These are phyloP conservation scores for Apiotrichum mycotoxinovorans DNA, from an alignment of 1,284 basidiomycete genomes.

Conservation along the genomic window DNA sequence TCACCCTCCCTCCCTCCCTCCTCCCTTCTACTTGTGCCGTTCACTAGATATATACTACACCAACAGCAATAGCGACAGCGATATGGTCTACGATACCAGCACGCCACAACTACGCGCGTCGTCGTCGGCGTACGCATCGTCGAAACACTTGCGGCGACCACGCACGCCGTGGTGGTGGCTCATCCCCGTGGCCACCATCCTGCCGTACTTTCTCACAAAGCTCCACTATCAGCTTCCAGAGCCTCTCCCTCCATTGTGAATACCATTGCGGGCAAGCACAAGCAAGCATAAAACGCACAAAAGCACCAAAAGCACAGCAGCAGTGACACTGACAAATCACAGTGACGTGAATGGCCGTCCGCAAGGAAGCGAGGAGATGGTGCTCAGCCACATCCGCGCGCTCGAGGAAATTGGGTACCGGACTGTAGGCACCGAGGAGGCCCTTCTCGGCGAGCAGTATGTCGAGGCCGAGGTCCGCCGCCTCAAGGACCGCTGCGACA, in stretches of 20 bases:
- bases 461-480: conserved; percentile 65
- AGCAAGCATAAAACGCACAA: too few relatives aligned
- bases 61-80: too few relatives aligned
- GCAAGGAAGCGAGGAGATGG: conserved; percentile 40
- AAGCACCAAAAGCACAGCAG: too few relatives aligned
- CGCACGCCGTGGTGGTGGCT: conserved; percentile 21
- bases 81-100: too few relatives aligned
- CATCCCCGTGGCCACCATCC: conserved; percentile 28
- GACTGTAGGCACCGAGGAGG: conserved; percentile 85
- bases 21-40: too few relatives aligned
- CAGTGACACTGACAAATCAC: too few relatives aligned
- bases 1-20: too few relatives aligned
- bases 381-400: conserved; percentile 40
- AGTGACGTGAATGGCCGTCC: conserved; percentile 32
- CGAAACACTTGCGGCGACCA: not conserved
- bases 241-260: conserved; percentile 30
- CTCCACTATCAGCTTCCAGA: conserved; percentile 39
- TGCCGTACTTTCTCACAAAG: conserved; percentile 30
- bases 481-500: conserved; percentile 62
- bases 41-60: too few relatives aligned
- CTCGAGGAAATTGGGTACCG: conserved; percentile 81
- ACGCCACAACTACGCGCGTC: too few relatives aligned
- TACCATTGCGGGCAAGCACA: not conserved
- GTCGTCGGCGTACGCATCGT: not conserved
- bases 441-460: conserved; percentile 80